phyloP scores from a whole-genome alignment of 2,329 filamentous ascomycete genomes.

The Colletotrichum limetticola region DNA sequence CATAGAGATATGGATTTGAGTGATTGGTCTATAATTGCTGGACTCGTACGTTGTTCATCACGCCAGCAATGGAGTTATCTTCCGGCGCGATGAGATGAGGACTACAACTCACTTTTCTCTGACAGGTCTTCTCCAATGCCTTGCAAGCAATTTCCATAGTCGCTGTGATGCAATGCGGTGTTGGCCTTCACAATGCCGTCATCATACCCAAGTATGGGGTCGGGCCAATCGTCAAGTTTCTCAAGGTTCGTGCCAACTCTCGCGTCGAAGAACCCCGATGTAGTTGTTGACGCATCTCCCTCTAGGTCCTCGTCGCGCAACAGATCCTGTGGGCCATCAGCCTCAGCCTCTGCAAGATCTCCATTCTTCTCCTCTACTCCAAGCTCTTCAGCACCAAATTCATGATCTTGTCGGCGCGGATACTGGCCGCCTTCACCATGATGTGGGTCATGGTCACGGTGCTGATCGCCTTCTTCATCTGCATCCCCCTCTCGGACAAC shows the following conservation, averaged over 20 bases:
- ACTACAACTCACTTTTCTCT: neutral
- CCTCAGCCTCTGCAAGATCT: conserved; percentile 43
- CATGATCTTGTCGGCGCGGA: conserved; percentile 39
- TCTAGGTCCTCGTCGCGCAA: conserved; percentile 38
- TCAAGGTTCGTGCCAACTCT: conserved; percentile 13
- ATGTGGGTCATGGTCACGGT: conserved; percentile 43
- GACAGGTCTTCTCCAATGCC: conserved; percentile 24
- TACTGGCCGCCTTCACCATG: conserved; percentile 40
- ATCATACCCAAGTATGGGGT: conserved; percentile 25
- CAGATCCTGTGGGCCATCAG: conserved; percentile 45
- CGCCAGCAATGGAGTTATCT: neutral
- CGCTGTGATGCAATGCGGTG: conserved; percentile 24
- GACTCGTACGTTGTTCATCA: conserved; percentile 1
- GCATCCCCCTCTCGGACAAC: conserved; percentile 47
- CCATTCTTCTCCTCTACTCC: conserved; percentile 44
- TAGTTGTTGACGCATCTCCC: neutral
- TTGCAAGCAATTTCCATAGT: conserved; percentile 26
- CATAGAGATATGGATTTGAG: conserved; percentile 16
- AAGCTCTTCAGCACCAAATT: conserved; percentile 41
- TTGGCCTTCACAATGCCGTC: conserved; percentile 21
- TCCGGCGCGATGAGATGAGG: neutral
- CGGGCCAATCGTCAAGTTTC: conserved; percentile 25
- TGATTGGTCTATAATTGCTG: conserved; percentile 27
- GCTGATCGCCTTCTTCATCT: conserved; percentile 46
- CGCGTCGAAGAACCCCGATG: neutral